Evolutionary conservation across 2,329 filamentous ascomycete species (phyloP), one percentile per base, ranked within the genome.

Genomic region (Xylariaceae sp.): DNA sequence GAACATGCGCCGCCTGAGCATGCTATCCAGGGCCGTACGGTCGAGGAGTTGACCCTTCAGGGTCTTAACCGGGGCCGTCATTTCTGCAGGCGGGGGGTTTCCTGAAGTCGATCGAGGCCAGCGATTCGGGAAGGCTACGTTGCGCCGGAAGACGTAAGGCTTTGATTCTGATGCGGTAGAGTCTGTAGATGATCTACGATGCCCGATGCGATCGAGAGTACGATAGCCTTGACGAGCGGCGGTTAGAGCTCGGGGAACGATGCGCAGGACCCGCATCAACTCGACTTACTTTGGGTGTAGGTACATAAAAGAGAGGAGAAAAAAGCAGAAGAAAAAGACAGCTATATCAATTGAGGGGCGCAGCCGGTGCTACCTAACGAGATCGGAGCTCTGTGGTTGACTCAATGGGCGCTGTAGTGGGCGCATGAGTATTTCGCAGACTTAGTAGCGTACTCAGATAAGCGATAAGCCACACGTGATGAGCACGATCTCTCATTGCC

Each of bases 41-140:
- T 97, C 91, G 66, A 99, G 86, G 74, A 89, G 85, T 78, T 96
- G 86, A 66, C 92, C 94, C 74, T 88, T 91, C 70, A 90, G 84
- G 57, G 91, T 95, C 62, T 88, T 94, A 35, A 78, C 77, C 54
- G 75, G 71, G 55, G 77, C 72, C 48, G 76, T 72, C 79, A 80
- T 82, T 6, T 34, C 32, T 34, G 5, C 8, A n/a, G 19, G 50
- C 29, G 45, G 39, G 1, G 34, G 32, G 37, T 47, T 31, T 26
- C 6, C 8, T 19, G 19, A 19, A 19, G 19, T 19, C 19, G 19
- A 19, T 19, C 19, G 44, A 37, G 19, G 19, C 19, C 19, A 19
- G 19, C 29, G 47, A 34, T 41, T 30, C 30, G 47, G 11, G 37
- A 11, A 39, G 37, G 4, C 37, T 4, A 11, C 7, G 2, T 5